A percentile compares a stretch with the other conserved stretches of the same genome.
Conservation (phyloP, 1,284 basidiomycete genomes). For the Inonotus hispidus region DNA sequence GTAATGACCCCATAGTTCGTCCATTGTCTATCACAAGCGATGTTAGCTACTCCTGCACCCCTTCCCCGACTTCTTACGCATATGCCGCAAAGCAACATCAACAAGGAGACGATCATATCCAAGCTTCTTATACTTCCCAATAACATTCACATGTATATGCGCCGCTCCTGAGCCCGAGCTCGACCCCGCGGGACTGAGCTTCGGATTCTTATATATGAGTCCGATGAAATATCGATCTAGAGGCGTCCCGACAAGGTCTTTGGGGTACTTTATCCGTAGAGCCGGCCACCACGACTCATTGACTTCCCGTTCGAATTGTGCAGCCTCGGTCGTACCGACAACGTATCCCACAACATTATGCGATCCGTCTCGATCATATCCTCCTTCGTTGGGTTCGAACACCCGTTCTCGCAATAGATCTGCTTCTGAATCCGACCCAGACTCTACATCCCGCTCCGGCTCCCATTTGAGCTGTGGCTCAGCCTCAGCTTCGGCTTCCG, state of each 20-base stretch:
- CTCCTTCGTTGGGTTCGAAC: not conserved
- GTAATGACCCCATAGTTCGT: not conserved
- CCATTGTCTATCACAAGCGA: not conserved
- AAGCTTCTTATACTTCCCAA: constrained; percentile 6
- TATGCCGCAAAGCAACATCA: constrained; percentile 13
- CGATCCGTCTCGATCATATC: not conserved
- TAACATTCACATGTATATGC: constrained; percentile 10
- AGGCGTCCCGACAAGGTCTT: constrained; percentile 11
- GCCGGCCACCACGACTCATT: constrained; percentile 11
- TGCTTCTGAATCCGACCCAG: not conserved
- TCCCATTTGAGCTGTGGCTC: not conserved
- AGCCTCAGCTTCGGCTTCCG: not conserved
- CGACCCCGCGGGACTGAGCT: not conserved
- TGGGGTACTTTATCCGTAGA: constrained; percentile 1
- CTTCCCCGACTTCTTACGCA: not conserved
- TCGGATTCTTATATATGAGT: constrained; percentile 7
- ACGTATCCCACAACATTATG: constrained; percentile 12
- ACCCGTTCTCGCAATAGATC: not conserved
- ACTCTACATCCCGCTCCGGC: not conserved
- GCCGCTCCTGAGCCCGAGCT: not conserved
- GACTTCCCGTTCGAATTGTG: constrained; percentile 15
- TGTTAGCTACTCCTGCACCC: not conserved
- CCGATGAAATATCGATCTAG: constrained; percentile 15
- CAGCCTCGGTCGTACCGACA: constrained; percentile 9
- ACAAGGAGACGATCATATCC: constrained; percentile 15